Evolutionary conservation across 176 grass and related monocot genomes (phyloP).

Genomic region (Oryza punctata): DNA sequence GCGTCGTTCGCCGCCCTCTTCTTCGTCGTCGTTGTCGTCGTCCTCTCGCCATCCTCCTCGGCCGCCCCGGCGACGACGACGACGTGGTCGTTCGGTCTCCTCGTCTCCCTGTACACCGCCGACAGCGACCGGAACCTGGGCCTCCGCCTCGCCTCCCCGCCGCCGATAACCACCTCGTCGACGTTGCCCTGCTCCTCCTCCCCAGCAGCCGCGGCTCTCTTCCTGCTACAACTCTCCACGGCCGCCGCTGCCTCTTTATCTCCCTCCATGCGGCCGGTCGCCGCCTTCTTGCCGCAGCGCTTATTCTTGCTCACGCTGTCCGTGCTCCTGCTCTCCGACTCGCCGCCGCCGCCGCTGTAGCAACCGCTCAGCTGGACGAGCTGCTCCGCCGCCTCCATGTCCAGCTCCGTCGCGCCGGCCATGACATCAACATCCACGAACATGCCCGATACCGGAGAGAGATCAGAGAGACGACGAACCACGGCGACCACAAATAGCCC

Average conservation of each 20-base stretch:
- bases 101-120: slow-evolving; percentile 36
- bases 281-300: background rate
- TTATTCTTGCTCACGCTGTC: slow-evolving; percentile 22
- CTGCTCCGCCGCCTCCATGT: slow-evolving; percentile 63
- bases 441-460: background rate
- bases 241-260: background rate
- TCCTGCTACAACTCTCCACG: slow-evolving; percentile 27
- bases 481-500: background rate
- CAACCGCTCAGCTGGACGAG: slow-evolving; percentile 58
- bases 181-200: background rate
- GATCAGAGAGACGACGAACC: too few species aligned
- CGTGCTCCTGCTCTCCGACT: slow-evolving; percentile 32
- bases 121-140: slow-evolving; percentile 50
- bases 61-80: background rate
- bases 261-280: background rate
- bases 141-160: slow-evolving; percentile 19
- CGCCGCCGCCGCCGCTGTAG: background rate
- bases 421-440: background rate
- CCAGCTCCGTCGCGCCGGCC: slow-evolving; percentile 18
- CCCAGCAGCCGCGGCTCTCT: background rate
- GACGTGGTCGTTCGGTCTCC: background rate
- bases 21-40: too few species aligned
- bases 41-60: background rate
- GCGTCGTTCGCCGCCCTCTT: too few species aligned
- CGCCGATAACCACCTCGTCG: slow-evolving; percentile 20